Conservation (phyloP, 2,329 filamentous ascomycete genomes). For the Penicillium sp. region DNA sequence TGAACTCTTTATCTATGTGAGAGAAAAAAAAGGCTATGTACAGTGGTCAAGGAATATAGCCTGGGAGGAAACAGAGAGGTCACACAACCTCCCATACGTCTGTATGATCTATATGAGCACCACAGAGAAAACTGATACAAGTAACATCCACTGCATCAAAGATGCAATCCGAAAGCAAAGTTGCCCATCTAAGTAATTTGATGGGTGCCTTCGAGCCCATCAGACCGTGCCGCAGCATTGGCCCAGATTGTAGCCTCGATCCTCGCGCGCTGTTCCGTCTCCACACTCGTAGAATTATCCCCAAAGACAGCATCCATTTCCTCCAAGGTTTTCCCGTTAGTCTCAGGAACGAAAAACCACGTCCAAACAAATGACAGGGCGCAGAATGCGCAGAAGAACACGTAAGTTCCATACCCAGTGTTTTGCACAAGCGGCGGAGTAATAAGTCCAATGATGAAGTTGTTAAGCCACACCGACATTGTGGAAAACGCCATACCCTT, state of each 20-base stretch:
- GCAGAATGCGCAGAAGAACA: slow-evolving; percentile 56
- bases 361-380: slow-evolving; percentile 49
- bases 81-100: background rate
- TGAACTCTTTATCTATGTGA: too few relatives aligned
- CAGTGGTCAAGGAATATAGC: background rate
- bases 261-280: background rate
- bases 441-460: slow-evolving; percentile 53
- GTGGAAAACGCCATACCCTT: slow-evolving; percentile 38
- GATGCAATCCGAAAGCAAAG: background rate
- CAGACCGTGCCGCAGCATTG: background rate
- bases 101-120: background rate
- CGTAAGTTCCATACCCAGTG: slow-evolving; percentile 48
- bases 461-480: slow-evolving; percentile 38
- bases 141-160: background rate
- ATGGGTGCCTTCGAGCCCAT: background rate
- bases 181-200: background rate
- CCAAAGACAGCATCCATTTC: slow-evolving; percentile 47
- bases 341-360: slow-evolving; percentile 53
- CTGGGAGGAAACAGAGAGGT: background rate
- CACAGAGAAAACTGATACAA: too few relatives aligned
- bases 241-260: slow-evolving; percentile 6
- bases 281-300: background rate
- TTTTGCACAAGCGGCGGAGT: slow-evolving; percentile 60
- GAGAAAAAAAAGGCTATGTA: background rate
- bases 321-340: slow-evolving; percentile 52